Percentiles rank a stretch among this genome's conserved stretches.
phyloP scores from a whole-genome alignment of 2,329 filamentous ascomycete genomes.

The Talaromyces amestolkiae region DNA sequence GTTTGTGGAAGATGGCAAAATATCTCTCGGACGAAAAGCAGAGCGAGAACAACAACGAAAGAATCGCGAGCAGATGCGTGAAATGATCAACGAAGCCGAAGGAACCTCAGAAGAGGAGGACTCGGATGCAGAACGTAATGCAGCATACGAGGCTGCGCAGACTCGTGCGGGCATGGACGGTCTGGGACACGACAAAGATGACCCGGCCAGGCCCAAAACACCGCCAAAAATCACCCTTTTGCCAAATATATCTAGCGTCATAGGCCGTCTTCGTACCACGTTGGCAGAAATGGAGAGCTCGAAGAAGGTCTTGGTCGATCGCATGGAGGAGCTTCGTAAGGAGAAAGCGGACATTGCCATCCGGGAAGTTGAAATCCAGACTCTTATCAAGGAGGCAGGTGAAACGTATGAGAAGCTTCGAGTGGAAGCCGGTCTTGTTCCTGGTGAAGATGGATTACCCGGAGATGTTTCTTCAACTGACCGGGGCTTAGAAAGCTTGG shows the following conservation, averaged over 20 bases:
- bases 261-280: slow-evolving; percentile 62
- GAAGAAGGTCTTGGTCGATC: slow-evolving; percentile 58
- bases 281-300: slow-evolving; percentile 63
- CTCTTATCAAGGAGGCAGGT: slow-evolving; percentile 75
- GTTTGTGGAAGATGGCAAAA: slow-evolving; percentile 78
- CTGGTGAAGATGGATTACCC: slow-evolving; percentile 26
- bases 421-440: slow-evolving; percentile 39
- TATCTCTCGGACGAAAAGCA: slow-evolving; percentile 74
- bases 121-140: slow-evolving; percentile 61
- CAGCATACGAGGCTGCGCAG: slow-evolving; percentile 84
- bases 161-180: slow-evolving; percentile 76
- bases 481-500: slow-evolving; percentile 40
- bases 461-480: slow-evolving; percentile 31
- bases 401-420: slow-evolving; percentile 64
- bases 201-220: slow-evolving; percentile 49
- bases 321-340: slow-evolving; percentile 64
- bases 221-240: slow-evolving; percentile 75
- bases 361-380: slow-evolving; percentile 76
- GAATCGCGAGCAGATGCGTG: slow-evolving; percentile 74
- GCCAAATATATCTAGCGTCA: slow-evolving; percentile 67
- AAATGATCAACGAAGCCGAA: slow-evolving; percentile 78
- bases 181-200: slow-evolving; percentile 54
- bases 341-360: slow-evolving; percentile 68
- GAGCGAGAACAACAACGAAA: slow-evolving; percentile 67
- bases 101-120: slow-evolving; percentile 63